Evolutionary conservation across 352 stramenopile species (phyloP).

Genomic region (Globisporangium cylindrosporum): DNA sequence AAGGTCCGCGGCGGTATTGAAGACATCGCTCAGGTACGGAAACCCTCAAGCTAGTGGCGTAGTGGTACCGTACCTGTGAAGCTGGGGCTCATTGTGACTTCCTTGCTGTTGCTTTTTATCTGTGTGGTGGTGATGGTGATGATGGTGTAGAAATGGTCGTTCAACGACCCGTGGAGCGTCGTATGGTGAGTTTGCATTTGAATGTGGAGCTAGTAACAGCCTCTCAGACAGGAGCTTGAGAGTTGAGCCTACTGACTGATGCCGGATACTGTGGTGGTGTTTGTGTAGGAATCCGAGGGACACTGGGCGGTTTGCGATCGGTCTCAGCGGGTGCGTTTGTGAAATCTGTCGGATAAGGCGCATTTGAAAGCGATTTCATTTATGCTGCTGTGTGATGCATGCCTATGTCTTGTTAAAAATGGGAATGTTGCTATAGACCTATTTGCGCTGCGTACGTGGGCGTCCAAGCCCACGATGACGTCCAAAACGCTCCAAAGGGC

Average conservation of each 20-base stretch:
- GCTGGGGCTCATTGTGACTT: background rate
- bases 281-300: constrained; percentile 12
- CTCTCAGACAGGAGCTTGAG: background rate
- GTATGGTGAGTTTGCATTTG: constrained; percentile 7
- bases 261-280: background rate
- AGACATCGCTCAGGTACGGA: background rate
- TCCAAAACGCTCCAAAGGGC: constrained; percentile 25
- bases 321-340: constrained; percentile 13
- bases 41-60: background rate
- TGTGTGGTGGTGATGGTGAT: background rate
- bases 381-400: background rate
- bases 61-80: background rate
- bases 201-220: background rate
- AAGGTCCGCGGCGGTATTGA: background rate
- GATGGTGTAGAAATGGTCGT: constrained; percentile 2
- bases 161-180: constrained; percentile 13
- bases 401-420: background rate
- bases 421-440: background rate
- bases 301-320: constrained; percentile 12
- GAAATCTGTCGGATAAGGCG: background rate
- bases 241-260: background rate
- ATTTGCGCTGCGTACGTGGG: constrained; percentile 11
- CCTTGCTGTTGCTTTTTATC: background rate
- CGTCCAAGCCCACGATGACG: background rate
- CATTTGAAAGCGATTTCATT: background rate